These are phyloP conservation scores for Penicillium brevicompactum DNA, from an alignment of 2,329 filamentous ascomycete species.

Conservation along the genomic window DNA sequence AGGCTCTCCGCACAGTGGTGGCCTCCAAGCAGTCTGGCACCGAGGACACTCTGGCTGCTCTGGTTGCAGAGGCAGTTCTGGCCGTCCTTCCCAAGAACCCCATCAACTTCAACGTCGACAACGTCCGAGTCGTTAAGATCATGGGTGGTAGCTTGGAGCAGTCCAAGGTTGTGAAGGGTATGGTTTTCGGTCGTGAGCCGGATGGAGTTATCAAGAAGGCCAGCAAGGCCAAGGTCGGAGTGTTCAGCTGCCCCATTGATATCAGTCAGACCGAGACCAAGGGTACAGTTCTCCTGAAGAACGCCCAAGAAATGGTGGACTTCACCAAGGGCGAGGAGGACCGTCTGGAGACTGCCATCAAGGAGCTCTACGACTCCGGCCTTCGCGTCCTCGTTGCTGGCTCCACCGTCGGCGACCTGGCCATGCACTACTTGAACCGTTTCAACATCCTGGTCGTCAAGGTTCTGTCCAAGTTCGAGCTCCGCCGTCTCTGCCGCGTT, in stretches of 20 bases:
- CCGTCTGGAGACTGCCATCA: slow-evolving; percentile 87
- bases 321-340: slow-evolving; percentile 96
- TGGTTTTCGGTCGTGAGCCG: slow-evolving; percentile 98
- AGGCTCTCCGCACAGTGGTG: slow-evolving; percentile 92
- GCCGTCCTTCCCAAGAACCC: slow-evolving; percentile 95
- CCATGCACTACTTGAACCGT: slow-evolving; percentile 96
- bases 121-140: slow-evolving; percentile 98
- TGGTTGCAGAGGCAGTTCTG: slow-evolving; percentile 83
- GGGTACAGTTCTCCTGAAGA: slow-evolving; percentile 94
- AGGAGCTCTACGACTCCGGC: slow-evolving; percentile 93
- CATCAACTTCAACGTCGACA: slow-evolving; percentile 96
- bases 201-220: slow-evolving; percentile 90
- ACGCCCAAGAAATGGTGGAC: slow-evolving; percentile 97
- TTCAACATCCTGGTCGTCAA: slow-evolving; percentile 96
- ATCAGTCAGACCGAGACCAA: slow-evolving; percentile 97
- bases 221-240: slow-evolving; percentile 88
- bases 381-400: slow-evolving; percentile 90
- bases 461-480: slow-evolving; percentile 96
- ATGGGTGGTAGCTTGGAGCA: slow-evolving; percentile 97
- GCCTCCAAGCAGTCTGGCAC: slow-evolving; percentile 95
- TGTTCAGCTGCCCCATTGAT: slow-evolving; percentile 95
- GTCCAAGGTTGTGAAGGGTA: slow-evolving; percentile 91
- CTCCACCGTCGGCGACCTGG: slow-evolving; percentile 90
- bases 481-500: slow-evolving; percentile 90
- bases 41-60: slow-evolving; percentile 81